Conservation (phyloP, 345 rosid genomes). For the Acer campestre region DNA sequence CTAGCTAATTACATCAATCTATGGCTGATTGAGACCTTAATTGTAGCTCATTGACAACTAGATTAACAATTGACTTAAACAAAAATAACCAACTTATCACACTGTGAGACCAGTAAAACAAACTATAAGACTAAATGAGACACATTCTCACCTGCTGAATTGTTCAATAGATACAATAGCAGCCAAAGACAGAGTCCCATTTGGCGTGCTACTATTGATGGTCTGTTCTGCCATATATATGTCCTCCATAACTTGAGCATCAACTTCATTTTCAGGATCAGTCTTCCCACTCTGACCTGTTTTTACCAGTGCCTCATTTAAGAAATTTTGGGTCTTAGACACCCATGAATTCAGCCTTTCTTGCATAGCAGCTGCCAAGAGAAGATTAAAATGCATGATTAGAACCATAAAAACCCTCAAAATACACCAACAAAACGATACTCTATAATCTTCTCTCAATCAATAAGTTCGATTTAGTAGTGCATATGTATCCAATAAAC, state of each 20-base stretch:
- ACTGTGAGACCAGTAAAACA: not conserved
- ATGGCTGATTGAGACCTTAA: too few species aligned
- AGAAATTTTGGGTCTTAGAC: conserved; percentile 70
- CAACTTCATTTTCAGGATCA: conserved; percentile 41
- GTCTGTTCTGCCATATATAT: conserved; percentile 77
- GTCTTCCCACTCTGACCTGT: conserved; percentile 47
- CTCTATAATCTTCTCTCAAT: not conserved
- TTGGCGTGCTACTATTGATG: conserved; percentile 51
- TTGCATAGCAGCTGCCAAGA: conserved; percentile 65
- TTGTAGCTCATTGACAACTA: too few species aligned
- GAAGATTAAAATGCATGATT: conserved; percentile 5
- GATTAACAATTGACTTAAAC: too few species aligned
- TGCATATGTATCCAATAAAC: not conserved
- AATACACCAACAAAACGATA: not conserved
- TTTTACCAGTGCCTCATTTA: conserved; percentile 61
- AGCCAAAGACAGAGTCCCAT: conserved; percentile 68
- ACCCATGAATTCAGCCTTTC: conserved; percentile 75
- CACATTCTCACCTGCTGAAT: conserved; percentile 77
- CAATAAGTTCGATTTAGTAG: not conserved
- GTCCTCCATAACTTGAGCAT: conserved; percentile 61
- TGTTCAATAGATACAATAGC: conserved; percentile 89
- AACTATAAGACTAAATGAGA: conserved; percentile 1
- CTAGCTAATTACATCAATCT: too few species aligned
- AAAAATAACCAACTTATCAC: not conserved
- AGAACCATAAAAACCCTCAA: conserved; percentile 18